These are phyloP conservation scores for Stellera chamaejasme DNA, from an alignment of 345 rosid genomes.

Conservation along the genomic window DNA sequence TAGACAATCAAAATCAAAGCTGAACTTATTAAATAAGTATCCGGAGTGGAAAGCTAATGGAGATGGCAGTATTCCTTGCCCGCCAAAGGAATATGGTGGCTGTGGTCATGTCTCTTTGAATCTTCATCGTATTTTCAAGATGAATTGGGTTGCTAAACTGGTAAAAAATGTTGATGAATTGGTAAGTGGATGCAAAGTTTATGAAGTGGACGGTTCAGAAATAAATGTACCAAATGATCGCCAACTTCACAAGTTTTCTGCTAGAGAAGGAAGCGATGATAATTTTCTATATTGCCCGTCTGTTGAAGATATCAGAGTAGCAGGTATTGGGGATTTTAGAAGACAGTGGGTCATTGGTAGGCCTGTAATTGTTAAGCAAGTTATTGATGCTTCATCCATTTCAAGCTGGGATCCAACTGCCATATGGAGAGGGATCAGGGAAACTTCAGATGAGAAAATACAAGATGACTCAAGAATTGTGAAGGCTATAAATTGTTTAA, in stretches of 20 bases:
- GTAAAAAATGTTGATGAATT: constrained; percentile 92
- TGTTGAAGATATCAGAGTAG: constrained; percentile 40
- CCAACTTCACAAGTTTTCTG: constrained; percentile 35
- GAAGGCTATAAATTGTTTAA: constrained; percentile 71
- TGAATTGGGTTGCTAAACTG: constrained; percentile 98
- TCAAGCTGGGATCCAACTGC: constrained; percentile 78
- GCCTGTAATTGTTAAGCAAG: constrained; percentile 60
- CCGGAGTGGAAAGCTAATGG: constrained; percentile 81
- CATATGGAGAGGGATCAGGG: constrained; percentile 70
- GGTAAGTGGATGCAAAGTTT: constrained; percentile 76
- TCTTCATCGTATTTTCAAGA: constrained; percentile 84
- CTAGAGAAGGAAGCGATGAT: constrained; percentile 49
- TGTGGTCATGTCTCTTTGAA: constrained; percentile 60
- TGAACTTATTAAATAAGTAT: constrained; percentile 45
- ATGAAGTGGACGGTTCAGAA: constrained; percentile 24
- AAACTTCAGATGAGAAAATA: constrained; percentile 57
- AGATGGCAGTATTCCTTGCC: constrained; percentile 89
- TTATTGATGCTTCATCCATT: constrained; percentile 51
- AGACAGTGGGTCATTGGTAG: constrained; percentile 75
- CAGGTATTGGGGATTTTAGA: constrained; percentile 58
- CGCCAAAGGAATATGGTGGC: constrained; percentile 78
- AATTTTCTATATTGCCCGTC: constrained; percentile 58
- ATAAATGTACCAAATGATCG: constrained; percentile 25
- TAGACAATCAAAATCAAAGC: constrained; percentile 27
- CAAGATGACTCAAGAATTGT: constrained; percentile 56